Conservation (phyloP, 805 yeast genomes). For the Cyberlindnera petersonii region DNA sequence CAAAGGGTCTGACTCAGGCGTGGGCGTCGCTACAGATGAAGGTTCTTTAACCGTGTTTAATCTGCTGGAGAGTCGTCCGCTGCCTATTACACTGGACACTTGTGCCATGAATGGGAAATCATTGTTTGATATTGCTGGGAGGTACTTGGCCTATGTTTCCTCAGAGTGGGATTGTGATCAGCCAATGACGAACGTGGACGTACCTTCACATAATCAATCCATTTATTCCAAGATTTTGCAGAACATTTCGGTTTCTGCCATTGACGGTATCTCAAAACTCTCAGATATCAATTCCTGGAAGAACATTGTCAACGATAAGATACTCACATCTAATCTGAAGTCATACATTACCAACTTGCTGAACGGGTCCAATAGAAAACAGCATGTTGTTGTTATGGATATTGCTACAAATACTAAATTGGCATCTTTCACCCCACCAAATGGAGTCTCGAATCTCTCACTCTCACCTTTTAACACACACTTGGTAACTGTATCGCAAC, state of each 20-base stretch:
- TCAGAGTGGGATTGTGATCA: constrained; percentile 3
- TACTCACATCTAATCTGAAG: constrained; percentile 13
- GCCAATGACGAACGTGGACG: constrained; percentile 15
- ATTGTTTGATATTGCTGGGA: constrained; percentile 39
- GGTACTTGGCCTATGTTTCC: constrained; percentile 39
- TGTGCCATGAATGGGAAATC: constrained; percentile 33
- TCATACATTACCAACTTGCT: constrained; percentile 17
- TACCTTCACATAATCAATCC: constrained; percentile 22
- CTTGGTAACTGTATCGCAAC: constrained; percentile 46
- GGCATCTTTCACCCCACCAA: constrained; percentile 51
- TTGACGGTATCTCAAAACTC: constrained; percentile 46
- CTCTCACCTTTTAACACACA: constrained; percentile 59
- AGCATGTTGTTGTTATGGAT: constrained; percentile 44
- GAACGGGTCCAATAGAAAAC: constrained; percentile 22
- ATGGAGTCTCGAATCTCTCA: constrained; percentile 57
- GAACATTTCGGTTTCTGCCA: constrained; percentile 46
- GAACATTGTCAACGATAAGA: constrained; percentile 14
- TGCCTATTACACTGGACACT: constrained; percentile 19
- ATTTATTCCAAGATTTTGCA: constrained; percentile 35
- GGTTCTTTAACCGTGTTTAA: constrained; percentile 29
- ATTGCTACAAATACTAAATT: constrained; percentile 37
- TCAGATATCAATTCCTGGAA: constrained; percentile 35
- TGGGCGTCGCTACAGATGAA: constrained; percentile 28
- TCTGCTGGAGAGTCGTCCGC: constrained; percentile 14
- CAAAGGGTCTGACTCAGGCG: constrained; percentile 19